These are phyloP conservation scores for Saccharomycopsis fermentans DNA, from an alignment of 805 yeast genomes.

Conservation along the genomic window DNA sequence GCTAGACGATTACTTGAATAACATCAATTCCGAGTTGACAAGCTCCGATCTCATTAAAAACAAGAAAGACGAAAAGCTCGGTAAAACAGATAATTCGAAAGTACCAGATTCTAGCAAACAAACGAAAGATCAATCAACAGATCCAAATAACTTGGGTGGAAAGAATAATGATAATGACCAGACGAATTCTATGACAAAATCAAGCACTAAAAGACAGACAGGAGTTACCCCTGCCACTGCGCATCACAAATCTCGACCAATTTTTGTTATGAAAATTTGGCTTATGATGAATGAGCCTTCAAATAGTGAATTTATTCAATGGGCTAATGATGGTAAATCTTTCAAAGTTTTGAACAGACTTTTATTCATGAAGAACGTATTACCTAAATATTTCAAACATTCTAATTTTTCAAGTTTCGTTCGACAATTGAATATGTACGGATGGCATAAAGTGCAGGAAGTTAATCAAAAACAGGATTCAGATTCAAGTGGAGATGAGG, in stretches of 20 bases:
- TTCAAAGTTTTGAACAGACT: constrained; percentile 82
- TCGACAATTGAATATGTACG: constrained; percentile 94
- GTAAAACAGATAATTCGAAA: not conserved
- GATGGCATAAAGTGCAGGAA: constrained; percentile 98
- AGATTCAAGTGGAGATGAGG: constrained; percentile 53
- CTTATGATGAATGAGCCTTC: constrained; percentile 80
- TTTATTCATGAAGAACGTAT: constrained; percentile 64
- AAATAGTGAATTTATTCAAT: constrained; percentile 62
- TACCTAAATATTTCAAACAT: constrained; percentile 93
- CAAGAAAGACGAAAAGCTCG: not conserved
- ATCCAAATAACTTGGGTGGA: not conserved
- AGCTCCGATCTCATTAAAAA: not conserved
- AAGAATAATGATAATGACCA: not conserved
- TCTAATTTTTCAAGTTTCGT: constrained; percentile 93
- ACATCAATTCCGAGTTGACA: constrained; percentile 2
- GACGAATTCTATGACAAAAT: not conserved
- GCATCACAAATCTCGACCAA: constrained; percentile 54
- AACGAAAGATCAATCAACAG: too few species aligned
- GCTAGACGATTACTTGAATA: not conserved
- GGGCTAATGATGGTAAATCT: constrained; percentile 80
- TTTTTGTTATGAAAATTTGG: constrained; percentile 92
- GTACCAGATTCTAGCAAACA: not conserved
- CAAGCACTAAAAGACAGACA: not conserved
- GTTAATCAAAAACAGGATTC: constrained; percentile 36
- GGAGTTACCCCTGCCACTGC: not conserved